Conservation (phyloP, 371 early-diverging fungal genomes). For the Mortierella sp. region DNA sequence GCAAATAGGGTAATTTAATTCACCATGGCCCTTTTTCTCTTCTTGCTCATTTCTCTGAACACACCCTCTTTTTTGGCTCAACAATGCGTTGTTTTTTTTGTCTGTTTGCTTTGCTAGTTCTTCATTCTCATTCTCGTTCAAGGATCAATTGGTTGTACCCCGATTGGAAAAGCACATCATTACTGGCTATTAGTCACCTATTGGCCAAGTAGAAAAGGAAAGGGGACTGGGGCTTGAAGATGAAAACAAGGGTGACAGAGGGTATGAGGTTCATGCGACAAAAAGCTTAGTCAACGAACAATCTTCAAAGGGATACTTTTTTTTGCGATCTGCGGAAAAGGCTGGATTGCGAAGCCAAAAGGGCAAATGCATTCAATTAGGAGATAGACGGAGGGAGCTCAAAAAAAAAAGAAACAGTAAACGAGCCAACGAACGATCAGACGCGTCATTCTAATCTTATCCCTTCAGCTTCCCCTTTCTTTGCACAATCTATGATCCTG, state of each 20-base stretch:
- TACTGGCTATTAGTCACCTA: too few species aligned
- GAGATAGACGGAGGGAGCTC: not conserved
- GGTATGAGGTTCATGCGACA: not conserved
- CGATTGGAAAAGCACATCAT: too few species aligned
- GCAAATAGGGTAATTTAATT: conserved; percentile 1
- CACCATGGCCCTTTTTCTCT: not conserved
- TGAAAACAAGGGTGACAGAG: not conserved
- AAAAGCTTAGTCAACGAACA: not conserved
- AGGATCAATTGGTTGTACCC: too few species aligned
- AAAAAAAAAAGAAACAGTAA: not conserved
- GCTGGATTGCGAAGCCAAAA: not conserved
- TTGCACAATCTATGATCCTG: not conserved
- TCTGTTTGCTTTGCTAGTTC: not conserved
- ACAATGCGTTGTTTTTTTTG: not conserved
- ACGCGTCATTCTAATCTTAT: not conserved
- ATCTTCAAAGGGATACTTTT: not conserved
- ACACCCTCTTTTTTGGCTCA: too few species aligned
- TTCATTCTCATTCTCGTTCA: not conserved
- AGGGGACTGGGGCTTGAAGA: not conserved
- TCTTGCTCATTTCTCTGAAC: not conserved
- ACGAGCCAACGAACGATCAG: not conserved
- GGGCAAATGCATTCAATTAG: not conserved
- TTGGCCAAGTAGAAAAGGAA: not conserved
- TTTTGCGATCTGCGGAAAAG: not conserved
- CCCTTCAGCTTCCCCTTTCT: not conserved